A percentile compares a stretch with the other conserved stretches of the same genome.
These are phyloP conservation scores for Auricularia heimuer DNA, from an alignment of 768 basidiomycete genomes.

Conservation along the genomic window DNA sequence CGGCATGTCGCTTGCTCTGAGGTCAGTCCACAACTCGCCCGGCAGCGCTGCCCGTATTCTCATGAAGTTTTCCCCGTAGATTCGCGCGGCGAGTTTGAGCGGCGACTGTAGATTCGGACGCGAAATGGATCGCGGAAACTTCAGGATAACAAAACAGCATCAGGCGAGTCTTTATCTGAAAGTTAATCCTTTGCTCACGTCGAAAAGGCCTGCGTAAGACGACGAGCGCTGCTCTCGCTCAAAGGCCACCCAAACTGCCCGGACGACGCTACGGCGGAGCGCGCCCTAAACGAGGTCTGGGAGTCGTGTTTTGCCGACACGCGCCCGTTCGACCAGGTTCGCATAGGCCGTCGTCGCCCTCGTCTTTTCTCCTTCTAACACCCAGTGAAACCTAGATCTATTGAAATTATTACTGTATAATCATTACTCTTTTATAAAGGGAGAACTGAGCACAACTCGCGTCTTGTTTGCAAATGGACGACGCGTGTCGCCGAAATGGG, in stretches of 20 bases:
- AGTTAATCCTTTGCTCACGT: background rate
- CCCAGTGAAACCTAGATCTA: background rate
- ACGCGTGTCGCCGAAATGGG: no score
- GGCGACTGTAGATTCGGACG: conserved; percentile 86
- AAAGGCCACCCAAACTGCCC: conserved; percentile 71
- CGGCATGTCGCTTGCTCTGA: conserved; percentile 96
- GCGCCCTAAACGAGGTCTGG: conserved; percentile 93
- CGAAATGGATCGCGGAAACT: conserved; percentile 68
- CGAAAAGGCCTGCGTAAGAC: conserved; percentile 74
- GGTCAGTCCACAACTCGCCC: conserved; percentile 37
- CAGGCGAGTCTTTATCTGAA: conserved; percentile 45
- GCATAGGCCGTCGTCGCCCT: background rate
- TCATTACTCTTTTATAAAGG: no score
- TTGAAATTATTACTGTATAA: background rate
- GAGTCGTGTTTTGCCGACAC: conserved; percentile 94
- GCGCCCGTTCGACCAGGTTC: conserved; percentile 92
- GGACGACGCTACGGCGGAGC: conserved; percentile 66
- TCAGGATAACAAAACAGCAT: conserved; percentile 85
- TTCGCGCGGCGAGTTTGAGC: conserved; percentile 87
- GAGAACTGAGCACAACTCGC: no score
- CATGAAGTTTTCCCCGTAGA: conserved; percentile 37
- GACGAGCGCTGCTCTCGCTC: conserved; percentile 78
- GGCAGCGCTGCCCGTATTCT: background rate
- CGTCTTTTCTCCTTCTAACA: background rate
- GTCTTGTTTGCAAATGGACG: no score